Evolutionary conservation across 2,329 filamentous ascomycete species (phyloP).

Genomic region (Sodiomyces alkalinus): DNA sequence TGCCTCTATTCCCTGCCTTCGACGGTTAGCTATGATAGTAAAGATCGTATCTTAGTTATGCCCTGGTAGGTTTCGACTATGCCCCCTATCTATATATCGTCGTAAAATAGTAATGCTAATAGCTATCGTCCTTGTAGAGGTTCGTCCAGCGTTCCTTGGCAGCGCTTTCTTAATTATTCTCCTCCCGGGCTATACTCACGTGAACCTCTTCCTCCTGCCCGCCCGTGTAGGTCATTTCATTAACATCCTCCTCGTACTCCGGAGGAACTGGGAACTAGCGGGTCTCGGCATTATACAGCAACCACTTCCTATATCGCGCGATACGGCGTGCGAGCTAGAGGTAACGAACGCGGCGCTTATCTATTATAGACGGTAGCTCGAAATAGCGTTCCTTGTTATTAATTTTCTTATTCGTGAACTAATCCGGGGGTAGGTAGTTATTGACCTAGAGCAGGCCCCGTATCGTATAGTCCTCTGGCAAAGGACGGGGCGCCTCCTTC

Average conservation of each 20-base stretch:
- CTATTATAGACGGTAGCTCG: slow-evolving; percentile 42
- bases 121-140: no score
- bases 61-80: no score
- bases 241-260: slow-evolving; percentile 16
- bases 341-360: slow-evolving; percentile 41
- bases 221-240: no score
- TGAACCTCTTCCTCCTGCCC: no score
- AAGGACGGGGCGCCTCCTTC: slow-evolving; percentile 30
- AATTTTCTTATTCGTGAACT: slow-evolving; percentile 41
- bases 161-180: no score
- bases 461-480: slow-evolving; percentile 56
- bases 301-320: slow-evolving; percentile 23
- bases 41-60: no score
- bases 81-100: no score
- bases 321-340: slow-evolving; percentile 40
- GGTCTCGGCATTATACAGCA: slow-evolving; percentile 24
- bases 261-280: slow-evolving; percentile 23
- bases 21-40: no score
- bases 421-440: slow-evolving; percentile 40
- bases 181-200: no score
- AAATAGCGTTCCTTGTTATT: slow-evolving; percentile 56
- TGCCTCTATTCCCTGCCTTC: no score
- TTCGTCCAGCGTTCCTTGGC: no score
- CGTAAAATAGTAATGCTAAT: no score
- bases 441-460: slow-evolving; percentile 47